Conservation (phyloP, 2,329 filamentous ascomycete genomes). For the Xylariaceae sp. region DNA sequence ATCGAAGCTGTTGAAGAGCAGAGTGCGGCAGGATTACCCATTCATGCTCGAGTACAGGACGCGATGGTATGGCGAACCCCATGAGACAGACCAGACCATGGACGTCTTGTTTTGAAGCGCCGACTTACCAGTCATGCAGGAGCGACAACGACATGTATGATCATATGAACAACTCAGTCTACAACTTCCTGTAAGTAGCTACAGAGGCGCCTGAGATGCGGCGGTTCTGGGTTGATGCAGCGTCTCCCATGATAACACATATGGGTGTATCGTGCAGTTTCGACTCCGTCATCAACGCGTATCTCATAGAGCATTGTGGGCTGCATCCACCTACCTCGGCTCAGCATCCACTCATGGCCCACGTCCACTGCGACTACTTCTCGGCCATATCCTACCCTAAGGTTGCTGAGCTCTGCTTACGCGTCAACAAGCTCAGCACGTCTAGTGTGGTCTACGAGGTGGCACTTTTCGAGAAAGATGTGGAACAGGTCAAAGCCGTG, state of each 20-base stretch:
- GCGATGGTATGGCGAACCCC: constrained; percentile 58
- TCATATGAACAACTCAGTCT: constrained; percentile 88
- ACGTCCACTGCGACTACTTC: constrained; percentile 82
- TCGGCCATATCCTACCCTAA: constrained; percentile 75
- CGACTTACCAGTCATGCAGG: constrained; percentile 43
- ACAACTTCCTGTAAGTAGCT: constrained; percentile 63
- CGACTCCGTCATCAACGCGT: constrained; percentile 85
- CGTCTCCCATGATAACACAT: constrained; percentile 1
- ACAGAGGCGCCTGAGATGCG: background rate
- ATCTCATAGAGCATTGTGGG: constrained; percentile 72
- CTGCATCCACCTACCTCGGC: constrained; percentile 64
- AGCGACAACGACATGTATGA: constrained; percentile 93
- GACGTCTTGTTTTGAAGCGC: background rate
- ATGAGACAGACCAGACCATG: background rate
- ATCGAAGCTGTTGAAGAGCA: constrained; percentile 48
- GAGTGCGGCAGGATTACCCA: constrained; percentile 66
- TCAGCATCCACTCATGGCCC: constrained; percentile 79
- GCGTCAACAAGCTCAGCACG: constrained; percentile 77
- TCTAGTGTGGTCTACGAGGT: constrained; percentile 89
- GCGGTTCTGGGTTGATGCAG: background rate
- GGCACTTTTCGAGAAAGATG: constrained; percentile 72
- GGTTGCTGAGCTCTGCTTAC: constrained; percentile 71
- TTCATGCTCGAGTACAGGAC: constrained; percentile 79
- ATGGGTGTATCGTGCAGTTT: constrained; percentile 46
- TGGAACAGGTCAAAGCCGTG: constrained; percentile 72